These are phyloP conservation scores for Penium margaritaceum DNA, from an alignment of 139 green algal species.

Conservation along the genomic window DNA sequence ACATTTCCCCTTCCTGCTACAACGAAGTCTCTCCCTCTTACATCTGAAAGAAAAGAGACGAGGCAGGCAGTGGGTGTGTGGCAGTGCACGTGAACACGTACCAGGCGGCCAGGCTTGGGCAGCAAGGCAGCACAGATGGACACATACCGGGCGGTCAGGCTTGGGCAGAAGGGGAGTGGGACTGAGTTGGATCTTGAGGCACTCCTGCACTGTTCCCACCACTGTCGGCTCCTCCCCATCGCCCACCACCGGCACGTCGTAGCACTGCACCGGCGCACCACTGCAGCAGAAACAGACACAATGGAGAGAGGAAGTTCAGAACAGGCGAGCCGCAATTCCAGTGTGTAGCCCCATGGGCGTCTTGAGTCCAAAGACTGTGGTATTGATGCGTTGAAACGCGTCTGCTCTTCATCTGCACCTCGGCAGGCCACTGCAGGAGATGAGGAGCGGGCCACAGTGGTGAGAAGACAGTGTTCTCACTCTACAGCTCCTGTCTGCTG, in stretches of 20 bases:
- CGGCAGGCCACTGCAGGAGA: too few species aligned
- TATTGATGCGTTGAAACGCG: not conserved
- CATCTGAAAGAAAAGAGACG: too few species aligned
- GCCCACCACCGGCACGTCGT: not conserved
- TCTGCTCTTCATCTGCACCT: not conserved
- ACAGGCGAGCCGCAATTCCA: not conserved
- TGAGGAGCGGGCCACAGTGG: too few species aligned
- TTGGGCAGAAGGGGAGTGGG: not conserved
- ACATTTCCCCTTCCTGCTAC: too few species aligned
- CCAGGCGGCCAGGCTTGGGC: too few species aligned
- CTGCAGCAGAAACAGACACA: not conserved
- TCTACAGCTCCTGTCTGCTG: too few species aligned
- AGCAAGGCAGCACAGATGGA: too few species aligned
- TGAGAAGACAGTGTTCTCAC: too few species aligned
- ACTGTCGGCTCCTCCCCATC: not conserved
- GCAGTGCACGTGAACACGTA: not conserved
- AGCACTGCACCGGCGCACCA: not conserved
- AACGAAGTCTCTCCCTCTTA: too few species aligned
- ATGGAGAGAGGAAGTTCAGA: not conserved
- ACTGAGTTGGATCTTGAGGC: constrained; percentile 8
- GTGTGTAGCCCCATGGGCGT: not conserved
- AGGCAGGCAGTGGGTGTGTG: too few species aligned
- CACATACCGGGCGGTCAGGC: not conserved
- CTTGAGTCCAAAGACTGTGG: not conserved
- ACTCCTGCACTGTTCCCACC: too few species aligned